These are phyloP conservation scores for Gastrodia elata DNA, from an alignment of 106 monocot genomes.

Conservation along the genomic window DNA sequence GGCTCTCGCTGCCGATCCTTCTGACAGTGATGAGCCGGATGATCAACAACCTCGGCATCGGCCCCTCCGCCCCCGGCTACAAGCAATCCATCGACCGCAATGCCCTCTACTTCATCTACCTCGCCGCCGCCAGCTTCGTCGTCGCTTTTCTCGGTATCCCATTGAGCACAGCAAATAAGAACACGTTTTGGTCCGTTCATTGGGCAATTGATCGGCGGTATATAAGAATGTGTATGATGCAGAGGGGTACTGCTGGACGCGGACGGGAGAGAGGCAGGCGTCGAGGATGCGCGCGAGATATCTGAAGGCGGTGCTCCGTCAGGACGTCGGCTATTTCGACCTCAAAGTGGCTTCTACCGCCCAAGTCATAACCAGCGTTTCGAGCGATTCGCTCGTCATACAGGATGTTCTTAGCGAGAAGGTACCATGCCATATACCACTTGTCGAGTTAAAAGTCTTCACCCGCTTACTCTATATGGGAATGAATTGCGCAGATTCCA, in stretches of 20 bases:
- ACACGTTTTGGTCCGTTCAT: not conserved
- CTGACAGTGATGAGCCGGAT: not conserved
- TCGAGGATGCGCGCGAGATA: conserved; percentile 8
- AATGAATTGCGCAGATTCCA: conserved; percentile 29
- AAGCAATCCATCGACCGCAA: not conserved
- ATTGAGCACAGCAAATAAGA: not conserved
- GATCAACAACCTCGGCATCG: conserved; percentile 14
- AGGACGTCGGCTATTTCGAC: conserved; percentile 16
- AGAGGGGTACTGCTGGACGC: conserved; percentile 24
- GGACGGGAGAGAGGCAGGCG: conserved; percentile 19
- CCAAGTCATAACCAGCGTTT: conserved; percentile 10
- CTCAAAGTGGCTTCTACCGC: not conserved
- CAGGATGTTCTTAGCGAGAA: conserved; percentile 14
- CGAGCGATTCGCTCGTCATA: conserved; percentile 6
- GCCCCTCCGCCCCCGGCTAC: not conserved
- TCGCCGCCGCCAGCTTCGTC: not conserved
- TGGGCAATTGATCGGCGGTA: not conserved
- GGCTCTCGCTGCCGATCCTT: conserved; percentile 26
- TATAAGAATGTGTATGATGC: not conserved
- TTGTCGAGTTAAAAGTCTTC: not conserved
- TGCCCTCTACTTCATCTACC: not conserved
- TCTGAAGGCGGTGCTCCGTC: conserved; percentile 11
- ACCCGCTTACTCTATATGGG: not conserved
- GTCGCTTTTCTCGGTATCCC: conserved; percentile 2
- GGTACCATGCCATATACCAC: not conserved